Evolutionary conservation across 192 early-diverging fungal species (phyloP), one percentile per base, ranked within the genome.

Genomic region (Gryganskiella cystojenkinii): DNA sequence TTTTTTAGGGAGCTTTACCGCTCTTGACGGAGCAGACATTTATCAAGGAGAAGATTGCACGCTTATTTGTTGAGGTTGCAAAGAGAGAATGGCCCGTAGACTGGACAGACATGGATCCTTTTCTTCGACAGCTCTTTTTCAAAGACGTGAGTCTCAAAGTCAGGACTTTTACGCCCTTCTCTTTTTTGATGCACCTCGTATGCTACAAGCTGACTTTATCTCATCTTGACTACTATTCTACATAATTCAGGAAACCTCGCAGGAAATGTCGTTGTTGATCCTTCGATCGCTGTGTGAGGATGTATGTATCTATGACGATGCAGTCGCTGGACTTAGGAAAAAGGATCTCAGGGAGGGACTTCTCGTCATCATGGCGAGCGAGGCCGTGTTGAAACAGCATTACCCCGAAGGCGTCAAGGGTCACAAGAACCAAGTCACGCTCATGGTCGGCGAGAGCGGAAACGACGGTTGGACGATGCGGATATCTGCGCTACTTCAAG

Each of bases 1-100:
- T 4, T n/a, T 56, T 27, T 34, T 70, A 82, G 81, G 84, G 81
- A 19, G 71, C 50, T 15, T 24, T 56, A n/a, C 72, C 75, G 14
- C 70, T 86, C 25, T 33, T 81, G 27, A 49, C 20, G 14, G 86
- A 87, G 56, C 58, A 72, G 33, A 28, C 33, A 3, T 90, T 80
- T 44, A 86, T 91, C 61, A 91, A 88, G 52, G 87, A 87, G n/a
- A 91, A 91, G 59, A 58, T 89, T 14, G 84, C 85, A 7, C 54
- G 64, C 19, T 42, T 92, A 22, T 70, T 89, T 52, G 90, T 89
- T 2, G 90, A 85, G 45, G 70, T 90, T 28, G 89, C 83, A 17
- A 90, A 91, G 58, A 64, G 89, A 17, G 82, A 82, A 58, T 92
- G 87, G 88, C 90, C 90, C 2, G 54, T 61, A 40, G 42, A 58